Conservation (phyloP, 495 filamentous ascomycete species). For the Aspergillus affinis region DNA sequence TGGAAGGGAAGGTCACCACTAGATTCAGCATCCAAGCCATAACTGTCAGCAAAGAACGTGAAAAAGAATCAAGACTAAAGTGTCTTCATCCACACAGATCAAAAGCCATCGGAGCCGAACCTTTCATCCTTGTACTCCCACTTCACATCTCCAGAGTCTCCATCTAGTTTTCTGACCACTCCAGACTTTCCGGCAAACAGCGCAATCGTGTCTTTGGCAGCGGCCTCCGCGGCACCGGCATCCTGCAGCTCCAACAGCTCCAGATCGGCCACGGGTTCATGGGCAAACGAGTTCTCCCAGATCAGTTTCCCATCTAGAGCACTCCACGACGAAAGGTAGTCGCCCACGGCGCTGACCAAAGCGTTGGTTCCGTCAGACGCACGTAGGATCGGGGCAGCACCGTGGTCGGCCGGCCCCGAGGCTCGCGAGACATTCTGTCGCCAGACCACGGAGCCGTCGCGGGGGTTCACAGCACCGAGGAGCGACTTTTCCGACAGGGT, state of each 20-base stretch:
- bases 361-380: slow-evolving; percentile 71
- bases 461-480: slow-evolving; percentile 86
- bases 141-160: slow-evolving; percentile 65
- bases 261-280: slow-evolving; percentile 67
- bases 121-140: slow-evolving; percentile 75
- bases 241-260: slow-evolving; percentile 76
- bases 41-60: slow-evolving; percentile 22
- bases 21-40: slow-evolving; percentile 6
- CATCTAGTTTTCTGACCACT: slow-evolving; percentile 69
- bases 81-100: neutral
- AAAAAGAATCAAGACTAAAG: slow-evolving; percentile 1
- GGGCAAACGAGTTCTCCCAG: slow-evolving; percentile 63
- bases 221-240: slow-evolving; percentile 33
- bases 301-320: slow-evolving; percentile 73
- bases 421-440: slow-evolving; percentile 63
- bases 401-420: slow-evolving; percentile 29
- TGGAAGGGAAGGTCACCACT: slow-evolving; percentile 73
- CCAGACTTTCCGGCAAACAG: slow-evolving; percentile 58
- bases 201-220: slow-evolving; percentile 66
- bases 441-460: slow-evolving; percentile 82
- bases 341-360: slow-evolving; percentile 67
- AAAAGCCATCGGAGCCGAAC: slow-evolving; percentile 26
- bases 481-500: slow-evolving; percentile 80
- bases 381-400: slow-evolving; percentile 55
- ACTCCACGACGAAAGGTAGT: slow-evolving; percentile 76